Evolutionary conservation across 768 basidiomycete genomes (phyloP), one percentile per base, ranked within the genome.

Genomic region (Amanita subjunquillea): DNA sequence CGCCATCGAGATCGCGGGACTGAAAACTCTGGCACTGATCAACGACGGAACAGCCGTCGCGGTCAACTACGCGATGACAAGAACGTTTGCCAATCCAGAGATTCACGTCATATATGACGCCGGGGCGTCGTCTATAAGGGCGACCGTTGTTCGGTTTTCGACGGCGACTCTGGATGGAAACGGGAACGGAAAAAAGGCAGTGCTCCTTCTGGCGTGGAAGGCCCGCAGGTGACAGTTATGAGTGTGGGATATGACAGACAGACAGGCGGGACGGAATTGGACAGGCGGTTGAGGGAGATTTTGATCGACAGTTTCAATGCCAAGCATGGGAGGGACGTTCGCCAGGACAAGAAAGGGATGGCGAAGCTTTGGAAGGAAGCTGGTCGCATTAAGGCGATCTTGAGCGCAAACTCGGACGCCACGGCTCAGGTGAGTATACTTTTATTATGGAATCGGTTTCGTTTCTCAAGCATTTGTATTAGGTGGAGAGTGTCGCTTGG

Each of bases 21-120:
- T 99, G 43, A 79, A 79, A 25, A 83, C 87, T 1, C 71, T 97
- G 30, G 84, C 89, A 0, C 74, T 98, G 54, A 79, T 99, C 50
- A 87, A 93, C 59, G 96, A 99, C 59, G 95, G 95, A 25, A 82
- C 90, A 0, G 91, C 93, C 2, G 86, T 94, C n/a, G 96, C 92
- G 12, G 77, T 98, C 59, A 99, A 99, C 71, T 99, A 90, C 62
- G 96, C 96, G 40, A 96, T 98, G 92, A 92, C 93, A 2, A 81
- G 95, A 45, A 75, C 82, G 2, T 98, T 98, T 73, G 71, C 85
- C 0, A 70, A 69, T 2, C 81, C 83, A 0, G 87, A 94, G 62
- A 80, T 85, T 65, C 94, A 98, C 63, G 68, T 99, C 58, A 83
- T 99, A 54, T 99, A 88, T 67, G 96, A 98, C 60, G 90, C 92